A percentile compares a stretch with the other conserved stretches of the same genome.
Evolutionary conservation across 805 yeast genomes (phyloP).

Genomic region (Hanseniaspora hatyaiensis): DNA sequence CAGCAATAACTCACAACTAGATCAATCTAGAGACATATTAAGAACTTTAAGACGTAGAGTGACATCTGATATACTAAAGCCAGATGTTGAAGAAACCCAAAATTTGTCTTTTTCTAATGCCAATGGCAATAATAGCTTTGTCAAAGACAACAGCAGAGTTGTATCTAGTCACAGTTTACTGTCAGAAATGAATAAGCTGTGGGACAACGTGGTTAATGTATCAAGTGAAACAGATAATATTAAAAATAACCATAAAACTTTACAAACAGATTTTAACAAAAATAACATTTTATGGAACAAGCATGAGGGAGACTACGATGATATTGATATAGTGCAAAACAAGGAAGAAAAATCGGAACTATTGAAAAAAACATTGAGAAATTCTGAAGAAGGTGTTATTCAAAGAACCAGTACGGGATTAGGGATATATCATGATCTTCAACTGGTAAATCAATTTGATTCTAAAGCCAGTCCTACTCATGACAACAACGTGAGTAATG

Average conservation of each 20-base stretch:
- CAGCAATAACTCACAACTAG: background rate
- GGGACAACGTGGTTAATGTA: background rate
- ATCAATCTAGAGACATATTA: slow-evolving; percentile 8
- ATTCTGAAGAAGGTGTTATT: slow-evolving; percentile 1
- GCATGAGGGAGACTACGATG: background rate
- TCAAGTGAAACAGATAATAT: background rate
- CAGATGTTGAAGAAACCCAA: background rate
- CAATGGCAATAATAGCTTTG: too few species aligned
- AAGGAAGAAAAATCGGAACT: background rate
- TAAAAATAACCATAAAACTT: background rate
- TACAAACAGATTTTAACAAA: too few species aligned
- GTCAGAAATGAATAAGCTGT: slow-evolving; percentile 7
- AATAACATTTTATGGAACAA: background rate
- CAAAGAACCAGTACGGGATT: slow-evolving; percentile 12
- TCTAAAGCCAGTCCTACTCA: background rate
- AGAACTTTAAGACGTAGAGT: slow-evolving; percentile 5
- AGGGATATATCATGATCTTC: slow-evolving; percentile 1
- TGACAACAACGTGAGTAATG: background rate
- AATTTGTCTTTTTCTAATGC: too few species aligned
- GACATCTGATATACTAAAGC: slow-evolving; percentile 2
- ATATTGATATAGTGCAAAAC: background rate
- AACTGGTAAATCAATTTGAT: background rate
- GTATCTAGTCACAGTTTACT: slow-evolving; percentile 4
- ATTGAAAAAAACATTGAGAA: slow-evolving; percentile 1
- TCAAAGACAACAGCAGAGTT: background rate